Percentiles rank a stretch among this genome's conserved stretches.
Conservation (phyloP, 73 alveolate genomes). For the Paramecium biaurelia region DNA sequence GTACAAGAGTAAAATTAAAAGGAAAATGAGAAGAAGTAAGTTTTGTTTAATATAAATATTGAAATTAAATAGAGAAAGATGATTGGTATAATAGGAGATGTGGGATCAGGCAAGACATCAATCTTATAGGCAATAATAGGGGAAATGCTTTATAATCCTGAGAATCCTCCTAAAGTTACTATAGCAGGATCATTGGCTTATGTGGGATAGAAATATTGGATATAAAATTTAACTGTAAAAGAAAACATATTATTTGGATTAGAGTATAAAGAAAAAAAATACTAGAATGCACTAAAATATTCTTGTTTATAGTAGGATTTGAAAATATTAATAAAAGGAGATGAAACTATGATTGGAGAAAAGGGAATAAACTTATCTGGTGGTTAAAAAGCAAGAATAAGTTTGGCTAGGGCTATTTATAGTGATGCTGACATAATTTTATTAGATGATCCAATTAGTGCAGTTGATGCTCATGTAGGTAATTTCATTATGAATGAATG, state of each 20-base stretch:
- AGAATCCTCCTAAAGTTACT: not conserved
- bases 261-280: slow-evolving; percentile 68
- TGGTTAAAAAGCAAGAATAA: slow-evolving; percentile 87
- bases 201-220: slow-evolving; percentile 56
- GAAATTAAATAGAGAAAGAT: slow-evolving; percentile 3
- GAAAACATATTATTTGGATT: slow-evolving; percentile 81
- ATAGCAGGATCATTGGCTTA: slow-evolving; percentile 33
- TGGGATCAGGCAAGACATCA: slow-evolving; percentile 68
- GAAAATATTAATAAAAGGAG: slow-evolving; percentile 73
- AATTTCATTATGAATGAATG: slow-evolving; percentile 50
- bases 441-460: slow-evolving; percentile 85
- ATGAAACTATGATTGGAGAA: slow-evolving; percentile 76
- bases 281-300: slow-evolving; percentile 67
- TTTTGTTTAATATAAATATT: slow-evolving; percentile 4
- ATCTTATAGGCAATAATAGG: slow-evolving; percentile 55
- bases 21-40: not conserved
- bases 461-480: slow-evolving; percentile 76
- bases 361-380: slow-evolving; percentile 81
- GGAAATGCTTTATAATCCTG: slow-evolving; percentile 30
- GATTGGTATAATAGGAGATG: slow-evolving; percentile 62
- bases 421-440: slow-evolving; percentile 78
- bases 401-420: slow-evolving; percentile 85
- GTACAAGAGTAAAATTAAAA: not conserved
- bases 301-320: slow-evolving; percentile 78
- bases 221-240: slow-evolving; percentile 51